Percentiles rank a stretch among this genome's conserved stretches.
These are phyloP conservation scores for Plasmodium gaboni DNA, from an alignment of 169 alveolate species.

Conservation along the genomic window DNA sequence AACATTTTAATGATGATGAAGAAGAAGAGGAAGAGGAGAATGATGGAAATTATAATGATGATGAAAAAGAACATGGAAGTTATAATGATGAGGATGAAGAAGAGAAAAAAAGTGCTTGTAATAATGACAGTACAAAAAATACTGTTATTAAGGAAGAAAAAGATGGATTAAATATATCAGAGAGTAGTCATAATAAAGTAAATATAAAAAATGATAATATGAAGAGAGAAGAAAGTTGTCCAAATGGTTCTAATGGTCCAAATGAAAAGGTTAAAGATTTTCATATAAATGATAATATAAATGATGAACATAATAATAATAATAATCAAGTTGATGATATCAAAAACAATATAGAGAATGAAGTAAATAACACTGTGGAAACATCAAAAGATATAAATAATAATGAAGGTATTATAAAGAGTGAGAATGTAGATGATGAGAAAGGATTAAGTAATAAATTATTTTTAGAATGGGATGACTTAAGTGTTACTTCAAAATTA, in stretches of 20 bases:
- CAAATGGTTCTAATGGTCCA: neutral
- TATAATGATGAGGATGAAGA: too few relatives aligned
- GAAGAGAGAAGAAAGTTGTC: neutral
- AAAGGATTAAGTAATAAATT: conserved; percentile 26
- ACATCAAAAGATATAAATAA: neutral
- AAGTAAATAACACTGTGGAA: neutral
- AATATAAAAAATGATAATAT: neutral
- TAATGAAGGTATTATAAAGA: neutral
- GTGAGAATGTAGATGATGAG: neutral
- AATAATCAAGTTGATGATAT: neutral
- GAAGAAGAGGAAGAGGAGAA: conserved; percentile 6
- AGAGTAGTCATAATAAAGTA: neutral
- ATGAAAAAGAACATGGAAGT: neutral
- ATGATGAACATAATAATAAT: neutral
- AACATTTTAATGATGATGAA: neutral
- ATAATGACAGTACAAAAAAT: neutral
- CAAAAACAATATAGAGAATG: neutral
- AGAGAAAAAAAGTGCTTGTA: neutral
- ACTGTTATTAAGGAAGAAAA: neutral
- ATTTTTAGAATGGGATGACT: conserved; percentile 73
- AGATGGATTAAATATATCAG: neutral
- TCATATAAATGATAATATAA: neutral
- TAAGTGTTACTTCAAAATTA: conserved; percentile 27
- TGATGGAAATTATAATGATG: neutral
- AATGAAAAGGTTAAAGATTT: neutral